Evolutionary conservation across 257 asterid species (phyloP).

Genomic region (Solanum phureja): DNA sequence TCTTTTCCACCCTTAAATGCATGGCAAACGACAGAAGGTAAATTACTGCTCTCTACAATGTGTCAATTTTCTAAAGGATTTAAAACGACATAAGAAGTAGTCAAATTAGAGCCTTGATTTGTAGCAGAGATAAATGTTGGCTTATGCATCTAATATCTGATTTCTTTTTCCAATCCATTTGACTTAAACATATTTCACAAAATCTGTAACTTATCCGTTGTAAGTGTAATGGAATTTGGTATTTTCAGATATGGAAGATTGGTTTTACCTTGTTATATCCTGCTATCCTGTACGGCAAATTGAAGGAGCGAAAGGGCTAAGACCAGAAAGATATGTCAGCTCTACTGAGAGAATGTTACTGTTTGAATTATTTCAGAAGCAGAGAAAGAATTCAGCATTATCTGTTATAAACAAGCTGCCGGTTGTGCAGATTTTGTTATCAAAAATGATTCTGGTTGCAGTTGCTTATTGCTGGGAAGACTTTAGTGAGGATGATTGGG

Average conservation of each 20-base stretch:
- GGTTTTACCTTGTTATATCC: slow-evolving; percentile 72
- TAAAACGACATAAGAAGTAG: background rate
- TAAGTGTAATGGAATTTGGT: background rate
- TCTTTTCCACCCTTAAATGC: slow-evolving; percentile 69
- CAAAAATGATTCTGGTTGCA: slow-evolving; percentile 61
- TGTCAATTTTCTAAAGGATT: background rate
- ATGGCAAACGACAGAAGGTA: slow-evolving; percentile 89
- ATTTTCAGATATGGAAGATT: slow-evolving; percentile 74
- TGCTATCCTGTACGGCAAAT: slow-evolving; percentile 65
- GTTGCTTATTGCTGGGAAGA: slow-evolving; percentile 91
- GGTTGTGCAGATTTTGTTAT: slow-evolving; percentile 54
- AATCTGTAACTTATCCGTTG: background rate
- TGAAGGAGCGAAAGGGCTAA: slow-evolving; percentile 35
- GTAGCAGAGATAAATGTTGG: background rate
- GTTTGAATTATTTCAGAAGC: slow-evolving; percentile 70
- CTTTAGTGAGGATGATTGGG: slow-evolving; percentile 91
- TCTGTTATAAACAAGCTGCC: slow-evolving; percentile 69
- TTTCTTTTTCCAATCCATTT: background rate
- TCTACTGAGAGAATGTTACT: slow-evolving; percentile 50
- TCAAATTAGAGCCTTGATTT: background rate
- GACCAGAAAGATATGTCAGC: slow-evolving; percentile 48
- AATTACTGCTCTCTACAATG: background rate
- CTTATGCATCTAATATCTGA: slow-evolving; percentile 6
- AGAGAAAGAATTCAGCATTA: slow-evolving; percentile 47
- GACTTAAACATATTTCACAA: background rate